Conservation (phyloP, 2,329 filamentous ascomycete species). For the Diaporthe vexans region DNA sequence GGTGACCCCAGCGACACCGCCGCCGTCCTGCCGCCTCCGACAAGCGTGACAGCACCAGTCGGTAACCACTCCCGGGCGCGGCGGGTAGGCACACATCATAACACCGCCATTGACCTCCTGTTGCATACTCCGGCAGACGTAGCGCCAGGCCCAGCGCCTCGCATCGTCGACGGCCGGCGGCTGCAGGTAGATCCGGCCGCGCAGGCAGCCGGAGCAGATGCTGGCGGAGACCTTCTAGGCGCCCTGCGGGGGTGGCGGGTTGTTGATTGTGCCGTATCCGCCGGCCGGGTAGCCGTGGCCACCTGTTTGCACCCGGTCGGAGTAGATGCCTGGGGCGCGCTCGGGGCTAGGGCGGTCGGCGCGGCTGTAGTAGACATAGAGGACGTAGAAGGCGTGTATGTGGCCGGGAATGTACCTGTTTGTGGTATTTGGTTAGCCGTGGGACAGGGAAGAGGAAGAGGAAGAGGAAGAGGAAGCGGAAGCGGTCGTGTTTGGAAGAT, state of each 20-base stretch:
- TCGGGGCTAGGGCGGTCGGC: conserved; percentile 70
- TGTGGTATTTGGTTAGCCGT: neutral
- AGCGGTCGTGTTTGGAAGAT: neutral
- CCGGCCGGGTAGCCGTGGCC: conserved; percentile 69
- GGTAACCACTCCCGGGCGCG: neutral
- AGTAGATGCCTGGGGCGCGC: conserved; percentile 79
- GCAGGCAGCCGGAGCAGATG: conserved; percentile 10
- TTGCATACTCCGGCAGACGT: neutral
- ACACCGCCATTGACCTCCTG: neutral
- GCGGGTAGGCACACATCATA: neutral
- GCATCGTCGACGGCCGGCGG: neutral
- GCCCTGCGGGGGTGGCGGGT: conserved; percentile 1
- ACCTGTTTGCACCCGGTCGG: conserved; percentile 79
- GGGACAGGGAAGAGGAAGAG: neutral
- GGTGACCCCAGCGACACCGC: neutral
- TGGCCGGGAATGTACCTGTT: conserved; percentile 81
- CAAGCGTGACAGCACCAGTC: neutral
- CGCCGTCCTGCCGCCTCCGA: neutral
- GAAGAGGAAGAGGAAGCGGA: neutral
- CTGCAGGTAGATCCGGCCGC: neutral
- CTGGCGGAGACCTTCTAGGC: conserved; percentile 2
- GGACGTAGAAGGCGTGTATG: conserved; percentile 84
- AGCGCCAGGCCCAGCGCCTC: neutral
- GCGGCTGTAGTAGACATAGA: conserved; percentile 87
- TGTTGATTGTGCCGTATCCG: conserved; percentile 37